Conservation (phyloP, 768 basidiomycete species). For the Suillus decipiens region DNA sequence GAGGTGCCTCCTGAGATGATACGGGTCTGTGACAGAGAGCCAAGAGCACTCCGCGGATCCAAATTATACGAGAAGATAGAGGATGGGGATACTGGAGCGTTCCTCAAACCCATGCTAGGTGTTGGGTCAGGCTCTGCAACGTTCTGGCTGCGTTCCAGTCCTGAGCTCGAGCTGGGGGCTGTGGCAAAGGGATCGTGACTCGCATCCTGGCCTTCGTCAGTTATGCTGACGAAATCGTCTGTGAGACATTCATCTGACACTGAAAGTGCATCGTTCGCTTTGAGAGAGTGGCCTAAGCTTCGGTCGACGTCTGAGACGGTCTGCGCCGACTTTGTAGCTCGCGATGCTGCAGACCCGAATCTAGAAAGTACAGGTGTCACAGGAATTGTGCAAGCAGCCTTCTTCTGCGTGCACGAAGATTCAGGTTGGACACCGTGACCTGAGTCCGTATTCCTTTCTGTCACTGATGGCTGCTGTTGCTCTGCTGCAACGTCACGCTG, state of each 20-base stretch:
- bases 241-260: neutral
- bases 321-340: conserved; percentile 14
- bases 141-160: neutral
- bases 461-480: conserved; percentile 22
- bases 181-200: neutral
- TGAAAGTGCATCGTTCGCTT: conserved; percentile 7
- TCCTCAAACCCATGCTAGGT: neutral
- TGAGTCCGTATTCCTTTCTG: conserved; percentile 5
- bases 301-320: conserved; percentile 11
- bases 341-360: conserved; percentile 18
- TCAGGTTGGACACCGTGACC: neutral
- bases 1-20: conserved; percentile 3
- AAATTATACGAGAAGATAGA: neutral
- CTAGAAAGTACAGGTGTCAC: conserved; percentile 23
- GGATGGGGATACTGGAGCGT: neutral
- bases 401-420: conserved; percentile 6
- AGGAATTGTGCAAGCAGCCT: conserved; percentile 17
- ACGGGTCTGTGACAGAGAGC: conserved; percentile 17
- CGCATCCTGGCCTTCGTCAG: neutral
- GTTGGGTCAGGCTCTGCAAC: neutral
- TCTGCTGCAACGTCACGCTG: conserved; percentile 23
- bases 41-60: neutral
- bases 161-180: neutral
- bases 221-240: neutral
- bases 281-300: conserved; percentile 1